These are phyloP conservation scores for Arabidopsis lyrata DNA, from an alignment of 441 rosid genomes.

Conservation along the genomic window DNA sequence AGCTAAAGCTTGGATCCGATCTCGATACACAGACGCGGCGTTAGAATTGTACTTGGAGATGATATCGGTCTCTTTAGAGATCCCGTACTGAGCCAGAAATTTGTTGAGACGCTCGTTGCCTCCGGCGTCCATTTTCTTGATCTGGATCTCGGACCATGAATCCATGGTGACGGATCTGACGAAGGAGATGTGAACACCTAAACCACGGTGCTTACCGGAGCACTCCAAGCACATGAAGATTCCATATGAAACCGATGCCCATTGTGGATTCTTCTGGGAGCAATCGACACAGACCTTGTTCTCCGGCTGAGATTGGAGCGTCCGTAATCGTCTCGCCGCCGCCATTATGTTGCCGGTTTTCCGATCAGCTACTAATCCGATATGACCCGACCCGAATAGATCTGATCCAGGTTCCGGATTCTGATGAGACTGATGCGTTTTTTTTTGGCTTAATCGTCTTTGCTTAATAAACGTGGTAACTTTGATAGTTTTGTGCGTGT, in stretches of 20 bases:
- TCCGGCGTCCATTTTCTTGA: constrained; percentile 94
- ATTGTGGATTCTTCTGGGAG: constrained; percentile 94
- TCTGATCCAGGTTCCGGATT: constrained; percentile 49
- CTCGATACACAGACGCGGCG: constrained; percentile 82
- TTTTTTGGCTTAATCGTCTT: constrained; percentile 6
- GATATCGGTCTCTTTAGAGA: constrained; percentile 81
- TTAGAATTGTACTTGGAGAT: constrained; percentile 82
- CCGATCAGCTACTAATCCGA: constrained; percentile 37
- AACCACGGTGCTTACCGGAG: constrained; percentile 98
- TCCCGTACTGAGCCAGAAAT: constrained; percentile 71
- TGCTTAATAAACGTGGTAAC: constrained; percentile 15
- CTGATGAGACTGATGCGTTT: constrained; percentile 26
- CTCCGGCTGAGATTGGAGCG: constrained; percentile 79
- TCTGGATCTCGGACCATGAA: constrained; percentile 99
- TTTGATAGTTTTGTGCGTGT: background rate
- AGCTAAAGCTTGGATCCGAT: constrained; percentile 81
- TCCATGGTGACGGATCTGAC: constrained; percentile 99
- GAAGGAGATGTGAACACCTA: constrained; percentile 97
- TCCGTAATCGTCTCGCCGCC: constrained; percentile 79
- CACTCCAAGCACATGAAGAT: constrained; percentile 97
- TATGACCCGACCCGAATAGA: constrained; percentile 38
- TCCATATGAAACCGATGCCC: constrained; percentile 99
- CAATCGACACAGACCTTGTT: constrained; percentile 96
- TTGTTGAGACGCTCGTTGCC: constrained; percentile 84
- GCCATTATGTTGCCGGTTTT: constrained; percentile 56